Evolutionary conservation across 805 yeast genomes (phyloP), one percentile per base, ranked within the genome.

Genomic region (Ogataea nitratoaversa): DNA sequence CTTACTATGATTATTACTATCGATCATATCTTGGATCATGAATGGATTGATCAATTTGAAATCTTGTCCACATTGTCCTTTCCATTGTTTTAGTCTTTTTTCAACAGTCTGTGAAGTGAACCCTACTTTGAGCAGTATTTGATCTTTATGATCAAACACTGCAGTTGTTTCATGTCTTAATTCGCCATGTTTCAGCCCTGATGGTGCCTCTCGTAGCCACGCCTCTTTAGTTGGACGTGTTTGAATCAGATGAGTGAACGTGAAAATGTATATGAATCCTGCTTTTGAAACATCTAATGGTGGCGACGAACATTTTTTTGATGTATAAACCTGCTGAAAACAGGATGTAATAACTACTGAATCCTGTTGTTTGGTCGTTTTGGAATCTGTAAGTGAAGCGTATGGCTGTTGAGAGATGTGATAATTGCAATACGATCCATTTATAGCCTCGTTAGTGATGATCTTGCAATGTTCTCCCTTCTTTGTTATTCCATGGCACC

Each of bases 251-350:
- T 66, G 69, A 2, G 54, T 46, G 30, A 74, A 54, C 0, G 82
- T 76, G 52, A 74, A 77, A 0, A 76, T 64, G 47, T 77, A 77
- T 22, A 77, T 72, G 51, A 49, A 66, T 0, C 82, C 82, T 8
- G 44, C 39, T n/a, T 32, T 46, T n/a, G 36, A 18, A 30, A 14
- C 18, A 20, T 16, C 25, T 28, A 14, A 27, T 11, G 27, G 42
- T 17, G 11, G 16, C 19, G 27, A 17, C 19, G 19, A 9, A 5
- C 12, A 4, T n/a, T 9, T 18, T 4, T 30, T 30, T 14, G 18
- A 16, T 13, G 13, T 14, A 22, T 22, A 22, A 22, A 22, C 11
- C 9, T 22, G 25, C 11, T 22, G 25, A 11, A 22, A 22, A 22
- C 25, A 22, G 25, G 25, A 22, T 22, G 11, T 22, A 7, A 7